These are phyloP conservation scores for Coprinellus aureogranulatus DNA, from an alignment of 768 basidiomycete genomes.

Conservation along the genomic window DNA sequence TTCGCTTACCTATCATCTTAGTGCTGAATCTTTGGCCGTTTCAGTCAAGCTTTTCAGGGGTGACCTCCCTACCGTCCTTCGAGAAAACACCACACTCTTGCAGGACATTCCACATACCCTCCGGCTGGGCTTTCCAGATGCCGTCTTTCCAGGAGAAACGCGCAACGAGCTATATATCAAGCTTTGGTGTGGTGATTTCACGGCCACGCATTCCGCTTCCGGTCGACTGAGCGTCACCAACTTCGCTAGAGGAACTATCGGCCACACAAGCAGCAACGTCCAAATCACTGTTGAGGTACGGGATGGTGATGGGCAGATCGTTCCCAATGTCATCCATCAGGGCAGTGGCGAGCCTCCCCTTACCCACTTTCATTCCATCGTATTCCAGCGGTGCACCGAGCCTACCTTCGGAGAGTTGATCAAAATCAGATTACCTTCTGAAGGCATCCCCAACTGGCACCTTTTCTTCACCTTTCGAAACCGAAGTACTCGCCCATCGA, in stretches of 20 bases:
- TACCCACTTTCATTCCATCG: conserved; percentile 84
- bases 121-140: conserved; percentile 92
- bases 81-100: conserved; percentile 81
- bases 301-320: conserved; percentile 60
- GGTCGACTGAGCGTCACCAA: conserved; percentile 59
- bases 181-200: conserved; percentile 91
- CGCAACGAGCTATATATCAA: conserved; percentile 96
- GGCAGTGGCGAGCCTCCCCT: conserved; percentile 84
- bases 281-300: conserved; percentile 91
- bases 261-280: conserved; percentile 61
- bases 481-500: conserved; percentile 42
- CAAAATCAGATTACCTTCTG: conserved; percentile 74
- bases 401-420: conserved; percentile 93
- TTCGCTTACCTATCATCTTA: conserved; percentile 7
- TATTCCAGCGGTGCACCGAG: conserved; percentile 82
- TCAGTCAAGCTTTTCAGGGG: conserved; percentile 87
- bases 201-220: conserved; percentile 45
- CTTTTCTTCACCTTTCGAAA: conserved; percentile 93
- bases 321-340: conserved; percentile 73
- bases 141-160: conserved; percentile 88
- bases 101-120: conserved; percentile 79
- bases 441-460: conserved; percentile 76
- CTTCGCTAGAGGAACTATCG: conserved; percentile 58
- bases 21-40: conserved; percentile 80
- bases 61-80: conserved; percentile 67